Percentiles rank a stretch among this genome's conserved stretches.
Conservation (phyloP, 768 basidiomycete species). For the Suillus fuscotomentosus region DNA sequence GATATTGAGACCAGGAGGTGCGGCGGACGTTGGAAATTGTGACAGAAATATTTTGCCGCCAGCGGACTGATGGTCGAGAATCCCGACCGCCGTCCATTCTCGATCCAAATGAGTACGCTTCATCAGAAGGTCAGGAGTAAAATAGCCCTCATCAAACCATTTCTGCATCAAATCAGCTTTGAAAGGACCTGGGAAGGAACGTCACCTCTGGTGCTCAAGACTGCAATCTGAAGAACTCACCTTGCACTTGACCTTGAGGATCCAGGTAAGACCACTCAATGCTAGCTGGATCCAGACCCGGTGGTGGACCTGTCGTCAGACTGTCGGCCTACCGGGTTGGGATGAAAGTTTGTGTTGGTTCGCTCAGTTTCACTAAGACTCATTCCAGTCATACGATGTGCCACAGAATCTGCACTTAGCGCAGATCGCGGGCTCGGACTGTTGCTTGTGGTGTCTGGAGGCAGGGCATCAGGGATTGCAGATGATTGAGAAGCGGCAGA, state of each 20-base stretch:
- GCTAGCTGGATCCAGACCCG: conserved; percentile 53
- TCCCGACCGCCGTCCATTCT: conserved; percentile 66
- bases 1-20: conserved; percentile 55
- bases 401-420: conserved; percentile 8
- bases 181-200: conserved; percentile 69
- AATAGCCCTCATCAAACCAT: conserved; percentile 92
- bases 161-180: conserved; percentile 88
- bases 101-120: conserved; percentile 71
- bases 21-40: conserved; percentile 36
- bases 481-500: conserved; percentile 10
- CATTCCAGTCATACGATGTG: conserved; percentile 14
- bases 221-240: conserved; percentile 36
- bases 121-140: conserved; percentile 78
- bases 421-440: conserved; percentile 1
- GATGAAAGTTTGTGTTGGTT: conserved; percentile 8
- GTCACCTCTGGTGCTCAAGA: background rate
- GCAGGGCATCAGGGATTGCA: conserved; percentile 10
- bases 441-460: conserved; percentile 3
- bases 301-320: conserved; percentile 37
- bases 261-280: conserved; percentile 93
- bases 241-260: conserved; percentile 89
- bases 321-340: conserved; percentile 10
- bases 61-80: conserved; percentile 50
- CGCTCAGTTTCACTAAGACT: conserved; percentile 14
- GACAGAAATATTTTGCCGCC: conserved; percentile 65